Evolutionary conservation across 805 yeast genomes (phyloP), one percentile per base, ranked within the genome.

Genomic region (Kuraishia hungarica): DNA sequence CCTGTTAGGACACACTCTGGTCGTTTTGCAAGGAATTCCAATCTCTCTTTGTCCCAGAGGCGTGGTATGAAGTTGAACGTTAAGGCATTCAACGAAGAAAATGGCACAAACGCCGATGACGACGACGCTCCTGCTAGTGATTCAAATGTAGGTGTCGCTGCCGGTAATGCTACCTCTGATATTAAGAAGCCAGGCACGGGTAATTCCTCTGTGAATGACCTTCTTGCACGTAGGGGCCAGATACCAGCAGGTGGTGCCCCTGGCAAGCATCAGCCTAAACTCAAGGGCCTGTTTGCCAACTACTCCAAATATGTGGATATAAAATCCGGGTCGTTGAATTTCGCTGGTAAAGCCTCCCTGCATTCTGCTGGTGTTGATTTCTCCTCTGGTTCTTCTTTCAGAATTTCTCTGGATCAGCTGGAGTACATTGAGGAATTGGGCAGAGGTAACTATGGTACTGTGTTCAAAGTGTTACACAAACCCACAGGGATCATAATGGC

Each of bases 361-460:
- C 94, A 92, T 63, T 86, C 97, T 0, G 83, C 88, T 60, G 99
- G 99, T 51, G 86, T 94, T 52, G 94, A 91, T 67, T 94, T 94
- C 64, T 80, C 89, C 43, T 83, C 88, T 52, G 99, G 99, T 1
- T 81, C 92, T 1, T 84, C 91, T 51, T 92, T 94, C 71, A 77
- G 87, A 56, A 91, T 94, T 46, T 85, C 94, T 2, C 78, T 91
- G 54, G 96, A 90, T 61, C 96, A 94, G 64, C 70, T 88, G 55
- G 87, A 87, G 62, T 83, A 87, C 59, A 75, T 89, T 56, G 96
- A 87, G 53, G 98, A 93, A 69, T 74, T 94, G 51, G 99, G 99
- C 1, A 81, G 93, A 51, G 99, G 99, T 10, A 94, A 94, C 71
- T 94, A 94, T 69, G 99, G 99, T 54, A 89, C 96, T 0, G 99